Conservation (phyloP, 2,329 filamentous ascomycete genomes). For the Aspergillus ustus region DNA sequence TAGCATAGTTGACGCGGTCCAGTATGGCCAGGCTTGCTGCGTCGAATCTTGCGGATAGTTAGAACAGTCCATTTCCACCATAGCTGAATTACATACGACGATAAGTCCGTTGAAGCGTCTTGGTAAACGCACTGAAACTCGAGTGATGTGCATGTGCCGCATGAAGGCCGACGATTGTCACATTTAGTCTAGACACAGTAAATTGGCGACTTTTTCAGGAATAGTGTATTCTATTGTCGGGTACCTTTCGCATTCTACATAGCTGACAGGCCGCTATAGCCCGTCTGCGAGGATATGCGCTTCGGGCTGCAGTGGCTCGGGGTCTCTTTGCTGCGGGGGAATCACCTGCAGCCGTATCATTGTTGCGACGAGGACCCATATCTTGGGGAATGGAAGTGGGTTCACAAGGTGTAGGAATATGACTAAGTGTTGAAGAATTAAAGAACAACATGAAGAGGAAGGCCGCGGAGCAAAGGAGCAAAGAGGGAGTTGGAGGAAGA, state of each 20-base stretch:
- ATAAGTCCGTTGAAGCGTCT: constrained; percentile 2
- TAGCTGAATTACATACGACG: background rate
- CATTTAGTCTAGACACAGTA: background rate
- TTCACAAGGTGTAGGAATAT: too few species aligned
- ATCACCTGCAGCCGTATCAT: background rate
- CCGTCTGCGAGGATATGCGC: constrained; percentile 4
- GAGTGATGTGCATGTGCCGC: constrained; percentile 2
- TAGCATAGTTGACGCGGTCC: background rate
- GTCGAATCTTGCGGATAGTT: background rate
- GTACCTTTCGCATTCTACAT: constrained; percentile 6
- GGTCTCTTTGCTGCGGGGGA: background rate
- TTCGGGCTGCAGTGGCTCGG: background rate
- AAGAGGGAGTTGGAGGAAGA: background rate
- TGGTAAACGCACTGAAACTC: constrained; percentile 1
- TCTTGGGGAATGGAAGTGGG: background rate
- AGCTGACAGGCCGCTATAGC: background rate
- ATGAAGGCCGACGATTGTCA: constrained; percentile 2
- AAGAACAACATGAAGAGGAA: too few species aligned
- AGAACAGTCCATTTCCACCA: background rate
- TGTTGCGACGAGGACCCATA: background rate
- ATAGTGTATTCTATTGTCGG: too few species aligned
- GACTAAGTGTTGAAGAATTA: too few species aligned
- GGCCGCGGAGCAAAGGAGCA: background rate
- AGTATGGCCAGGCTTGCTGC: background rate
- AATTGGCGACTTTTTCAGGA: background rate